Percentiles rank a stretch among this genome's conserved stretches.
These are phyloP conservation scores for Cyclocybe cylindracea DNA, from an alignment of 768 basidiomycete species.

Conservation along the genomic window DNA sequence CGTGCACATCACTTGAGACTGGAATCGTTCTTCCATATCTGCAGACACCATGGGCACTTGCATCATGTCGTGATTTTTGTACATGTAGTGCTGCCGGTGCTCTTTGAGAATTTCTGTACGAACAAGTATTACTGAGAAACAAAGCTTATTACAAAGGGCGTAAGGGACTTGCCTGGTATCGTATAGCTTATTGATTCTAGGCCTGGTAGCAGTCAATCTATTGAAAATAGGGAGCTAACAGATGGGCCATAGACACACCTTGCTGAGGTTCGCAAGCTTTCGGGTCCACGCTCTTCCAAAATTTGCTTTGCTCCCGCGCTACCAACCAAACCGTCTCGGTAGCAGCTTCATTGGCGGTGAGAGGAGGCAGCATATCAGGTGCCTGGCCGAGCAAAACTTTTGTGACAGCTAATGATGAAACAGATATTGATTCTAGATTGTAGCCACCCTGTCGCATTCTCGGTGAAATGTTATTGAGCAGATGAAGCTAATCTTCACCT, in stretches of 20 bases:
- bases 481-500: slow-evolving; percentile 52
- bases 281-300: slow-evolving; percentile 87
- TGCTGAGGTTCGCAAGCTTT: slow-evolving; percentile 82
- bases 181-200: slow-evolving; percentile 63
- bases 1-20: slow-evolving; percentile 89
- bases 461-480: neutral
- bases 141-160: neutral
- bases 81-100: slow-evolving; percentile 85
- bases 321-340: slow-evolving; percentile 92
- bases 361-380: slow-evolving; percentile 70
- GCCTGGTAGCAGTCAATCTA: slow-evolving; percentile 38
- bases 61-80: slow-evolving; percentile 74
- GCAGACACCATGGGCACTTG: slow-evolving; percentile 73
- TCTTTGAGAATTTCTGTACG: slow-evolving; percentile 78
- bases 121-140: neutral
- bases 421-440: slow-evolving; percentile 85
- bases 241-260: slow-evolving; percentile 42
- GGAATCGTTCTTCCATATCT: slow-evolving; percentile 71
- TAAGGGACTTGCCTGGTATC: slow-evolving; percentile 55
- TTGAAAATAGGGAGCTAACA: neutral
- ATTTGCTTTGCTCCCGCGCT: slow-evolving; percentile 82
- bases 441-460: slow-evolving; percentile 81
- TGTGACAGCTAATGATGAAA: slow-evolving; percentile 85
- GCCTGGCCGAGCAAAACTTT: slow-evolving; percentile 87
- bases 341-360: slow-evolving; percentile 77